These are phyloP conservation scores for Colletotrichum sp. DNA, from an alignment of 2,329 filamentous ascomycete genomes.

Conservation along the genomic window DNA sequence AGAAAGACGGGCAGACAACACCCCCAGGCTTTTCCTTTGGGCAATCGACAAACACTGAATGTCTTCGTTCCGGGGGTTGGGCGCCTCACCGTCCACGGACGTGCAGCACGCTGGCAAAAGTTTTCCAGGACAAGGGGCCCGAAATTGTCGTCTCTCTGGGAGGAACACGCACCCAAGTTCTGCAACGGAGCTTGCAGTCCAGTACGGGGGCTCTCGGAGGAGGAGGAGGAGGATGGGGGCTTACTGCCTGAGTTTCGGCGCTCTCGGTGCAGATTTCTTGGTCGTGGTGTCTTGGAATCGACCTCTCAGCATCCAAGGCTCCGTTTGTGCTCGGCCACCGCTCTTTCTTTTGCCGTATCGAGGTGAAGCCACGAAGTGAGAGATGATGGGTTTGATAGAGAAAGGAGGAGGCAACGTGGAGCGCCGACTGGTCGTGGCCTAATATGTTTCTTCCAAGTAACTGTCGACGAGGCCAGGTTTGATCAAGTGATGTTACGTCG, in stretches of 20 bases:
- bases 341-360: slow-evolving; percentile 48
- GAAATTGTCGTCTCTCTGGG: slow-evolving; percentile 39
- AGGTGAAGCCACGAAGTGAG: slow-evolving; percentile 44
- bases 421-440: neutral
- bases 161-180: neutral
- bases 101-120: slow-evolving; percentile 25
- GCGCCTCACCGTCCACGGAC: neutral
- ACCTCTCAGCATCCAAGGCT: slow-evolving; percentile 42
- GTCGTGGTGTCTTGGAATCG: slow-evolving; percentile 56
- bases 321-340: slow-evolving; percentile 56
- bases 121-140: slow-evolving; percentile 31
- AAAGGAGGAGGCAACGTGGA: slow-evolving; percentile 2
- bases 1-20: slow-evolving; percentile 19
- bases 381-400: slow-evolving; percentile 35
- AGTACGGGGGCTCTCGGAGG: slow-evolving; percentile 11
- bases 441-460: slow-evolving; percentile 1
- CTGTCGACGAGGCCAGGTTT: neutral
- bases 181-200: slow-evolving; percentile 10
- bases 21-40: neutral
- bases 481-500: neutral
- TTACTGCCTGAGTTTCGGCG: slow-evolving; percentile 25
- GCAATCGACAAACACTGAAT: slow-evolving; percentile 14
- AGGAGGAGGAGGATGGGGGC: neutral
- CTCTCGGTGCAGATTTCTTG: slow-evolving; percentile 53
- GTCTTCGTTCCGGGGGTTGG: slow-evolving; percentile 11